Conservation (phyloP, 352 stramenopile species). For the Phytophthora citrophthora region DNA sequence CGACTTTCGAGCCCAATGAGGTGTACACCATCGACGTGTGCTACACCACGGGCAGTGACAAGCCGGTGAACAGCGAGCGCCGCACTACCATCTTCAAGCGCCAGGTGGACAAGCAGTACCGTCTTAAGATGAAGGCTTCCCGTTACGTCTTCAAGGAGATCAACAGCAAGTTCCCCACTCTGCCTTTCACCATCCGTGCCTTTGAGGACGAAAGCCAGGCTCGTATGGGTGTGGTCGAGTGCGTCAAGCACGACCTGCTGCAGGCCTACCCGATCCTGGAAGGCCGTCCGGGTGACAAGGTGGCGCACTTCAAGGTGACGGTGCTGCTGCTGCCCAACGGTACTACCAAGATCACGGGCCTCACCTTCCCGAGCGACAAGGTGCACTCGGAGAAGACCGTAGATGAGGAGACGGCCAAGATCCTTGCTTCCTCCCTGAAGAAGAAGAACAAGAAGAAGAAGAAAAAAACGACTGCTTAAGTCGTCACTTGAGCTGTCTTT, state of each 20-base stretch:
- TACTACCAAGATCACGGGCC: conserved; percentile 96
- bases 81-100: conserved; percentile 99
- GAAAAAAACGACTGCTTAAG: conserved; percentile 60
- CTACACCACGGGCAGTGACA: conserved; percentile 98
- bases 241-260: conserved; percentile 97
- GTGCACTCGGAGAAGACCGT: conserved; percentile 94
- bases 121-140: conserved; percentile 95
- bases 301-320: conserved; percentile 99
- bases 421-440: conserved; percentile 92
- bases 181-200: conserved; percentile 98
- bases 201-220: conserved; percentile 96
- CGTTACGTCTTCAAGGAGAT: conserved; percentile 98
- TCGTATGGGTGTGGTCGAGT: conserved; percentile 98
- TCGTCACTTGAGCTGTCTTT: conserved; percentile 14
- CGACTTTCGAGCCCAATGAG: conserved; percentile 96
- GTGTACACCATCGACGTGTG: conserved; percentile 99
- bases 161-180: conserved; percentile 97
- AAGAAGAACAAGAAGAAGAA: conserved; percentile 98
- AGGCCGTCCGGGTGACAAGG: conserved; percentile 93
- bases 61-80: conserved; percentile 88
- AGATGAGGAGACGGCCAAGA: conserved; percentile 91
- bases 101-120: conserved; percentile 98
- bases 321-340: conserved; percentile 97
- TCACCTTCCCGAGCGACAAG: conserved; percentile 90
- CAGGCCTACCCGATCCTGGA: conserved; percentile 98